Conservation (phyloP, 805 yeast species). For the Schwanniomyces pseudopolymorphus region DNA sequence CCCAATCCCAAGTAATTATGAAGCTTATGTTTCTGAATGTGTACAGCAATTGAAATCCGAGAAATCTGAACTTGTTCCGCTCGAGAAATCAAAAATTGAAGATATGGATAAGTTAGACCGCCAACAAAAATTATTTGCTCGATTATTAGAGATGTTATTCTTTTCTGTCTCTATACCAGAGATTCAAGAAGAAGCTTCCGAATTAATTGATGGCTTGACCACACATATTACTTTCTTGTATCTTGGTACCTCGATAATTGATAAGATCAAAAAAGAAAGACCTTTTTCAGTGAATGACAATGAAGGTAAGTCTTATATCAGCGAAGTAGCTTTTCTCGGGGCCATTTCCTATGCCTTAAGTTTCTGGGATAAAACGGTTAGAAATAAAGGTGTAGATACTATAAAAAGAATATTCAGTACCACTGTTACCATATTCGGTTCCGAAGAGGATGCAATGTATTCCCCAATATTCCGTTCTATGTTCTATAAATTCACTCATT, state of each 20-base stretch:
- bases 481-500: conserved; percentile 81
- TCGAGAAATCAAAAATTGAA: conserved; percentile 43
- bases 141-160: conserved; percentile 69
- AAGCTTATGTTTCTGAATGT: conserved; percentile 47
- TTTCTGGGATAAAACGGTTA: conserved; percentile 67
- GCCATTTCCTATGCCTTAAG: conserved; percentile 81
- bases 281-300: conserved; percentile 74
- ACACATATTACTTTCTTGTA: conserved; percentile 80
- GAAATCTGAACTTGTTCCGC: conserved; percentile 29
- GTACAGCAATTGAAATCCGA: conserved; percentile 46
- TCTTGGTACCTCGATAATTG: conserved; percentile 69
- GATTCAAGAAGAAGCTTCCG: conserved; percentile 63
- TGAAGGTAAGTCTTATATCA: conserved; percentile 71
- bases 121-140: conserved; percentile 65
- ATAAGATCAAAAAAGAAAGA: conserved; percentile 64
- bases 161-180: conserved; percentile 76
- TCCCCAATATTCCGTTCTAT: conserved; percentile 76
- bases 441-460: conserved; percentile 59
- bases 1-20: conserved; percentile 45
- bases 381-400: conserved; percentile 68
- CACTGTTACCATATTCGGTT: conserved; percentile 66
- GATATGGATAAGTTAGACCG: conserved; percentile 51
- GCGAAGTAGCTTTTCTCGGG: conserved; percentile 67
- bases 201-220: conserved; percentile 62
- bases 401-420: conserved; percentile 61